Base-by-base conservation (phyloP, 2,329 filamentous ascomycete species). In the Phoma sp. region DNA sequence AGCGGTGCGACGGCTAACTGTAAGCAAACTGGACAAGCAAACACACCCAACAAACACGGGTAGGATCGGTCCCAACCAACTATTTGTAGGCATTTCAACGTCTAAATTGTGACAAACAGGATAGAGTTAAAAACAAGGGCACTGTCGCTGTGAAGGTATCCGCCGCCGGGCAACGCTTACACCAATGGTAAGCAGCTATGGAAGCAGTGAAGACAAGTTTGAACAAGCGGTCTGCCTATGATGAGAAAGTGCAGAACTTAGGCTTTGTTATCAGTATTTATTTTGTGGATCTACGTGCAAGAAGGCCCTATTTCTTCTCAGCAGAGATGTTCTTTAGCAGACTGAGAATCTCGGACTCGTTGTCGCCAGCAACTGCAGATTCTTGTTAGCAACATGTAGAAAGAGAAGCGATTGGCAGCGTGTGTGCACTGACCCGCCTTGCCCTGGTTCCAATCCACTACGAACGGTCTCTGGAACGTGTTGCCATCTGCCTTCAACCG, bases 371-470 rank as follows among this genome's bases (percentile, higher is more conserved):
- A 8, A 87, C 84, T 83, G 59, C 24, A 24, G 18, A 9, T 3
- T 4, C 51, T 65, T 65, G 59, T 37, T 37, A 42, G 24, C 14
- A 30, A 46, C 36, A 13, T 7, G 29, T 40, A 29, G 25, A 22
- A 25, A 9, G 9, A 30, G 8, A 4, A 32, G 6, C 25, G 40
- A 32, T 1, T n/a, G 24, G 13, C 24, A 9, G 7, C 8, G 23
- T 6, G 39, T 13, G 27, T 14, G 23, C 43, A 71, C 77, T 50
- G 75, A 78, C 89, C 80, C 41, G 88, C 93, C 74, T 86, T 89
- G 61, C 93, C 95, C 74, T 93, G 93, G 72, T 89, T 91, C 95
- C 95, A 98, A 74, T 98, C 93, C 47, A 98, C 93, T 54, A 89
- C 60, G 66, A 97, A 78, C 24, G 93, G 93, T 62, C 88, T 79